phyloP scores from a whole-genome alignment of 2,329 filamentous ascomycete genomes.

The Setomelanomma holmii region DNA sequence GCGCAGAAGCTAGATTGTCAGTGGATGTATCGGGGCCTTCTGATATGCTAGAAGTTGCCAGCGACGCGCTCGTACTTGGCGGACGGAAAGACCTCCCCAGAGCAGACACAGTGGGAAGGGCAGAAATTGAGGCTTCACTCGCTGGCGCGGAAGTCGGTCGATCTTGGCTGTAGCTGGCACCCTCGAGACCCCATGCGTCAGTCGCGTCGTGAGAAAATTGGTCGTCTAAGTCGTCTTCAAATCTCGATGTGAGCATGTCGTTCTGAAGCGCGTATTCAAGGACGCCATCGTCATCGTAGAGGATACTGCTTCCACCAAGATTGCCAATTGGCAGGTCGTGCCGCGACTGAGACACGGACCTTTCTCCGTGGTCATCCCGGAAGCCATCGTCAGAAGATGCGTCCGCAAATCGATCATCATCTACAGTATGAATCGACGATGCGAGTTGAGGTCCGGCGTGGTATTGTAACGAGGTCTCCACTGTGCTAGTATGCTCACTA shows the following conservation, averaged over 20 bases:
- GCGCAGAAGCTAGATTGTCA: slow-evolving; percentile 20
- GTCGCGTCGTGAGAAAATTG: slow-evolving; percentile 6
- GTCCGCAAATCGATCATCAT: slow-evolving; percentile 53
- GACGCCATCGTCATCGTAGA: slow-evolving; percentile 45
- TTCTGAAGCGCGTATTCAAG: slow-evolving; percentile 45
- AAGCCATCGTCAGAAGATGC: slow-evolving; percentile 47
- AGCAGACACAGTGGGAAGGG: slow-evolving; percentile 33
- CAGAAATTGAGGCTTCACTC: slow-evolving; percentile 27
- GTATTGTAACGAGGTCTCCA: no score
- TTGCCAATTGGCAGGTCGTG: slow-evolving; percentile 17
- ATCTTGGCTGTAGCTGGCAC: slow-evolving; percentile 19
- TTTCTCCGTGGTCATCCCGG: slow-evolving; percentile 15
- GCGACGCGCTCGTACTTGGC: slow-evolving; percentile 9
- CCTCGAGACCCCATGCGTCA: slow-evolving; percentile 13
- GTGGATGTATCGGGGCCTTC: slow-evolving; percentile 10
- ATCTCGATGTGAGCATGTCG: slow-evolving; percentile 34
- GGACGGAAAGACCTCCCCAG: slow-evolving; percentile 27
- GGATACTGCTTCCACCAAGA: slow-evolving; percentile 36
- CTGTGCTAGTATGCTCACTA: no score
- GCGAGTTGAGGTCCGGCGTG: slow-evolving; percentile 19
- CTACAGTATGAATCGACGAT: slow-evolving; percentile 41
- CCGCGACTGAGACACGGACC: slow-evolving; percentile 12
- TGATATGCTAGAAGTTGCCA: slow-evolving; percentile 14
- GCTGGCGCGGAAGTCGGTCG: slow-evolving; percentile 17
- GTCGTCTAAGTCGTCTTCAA: slow-evolving; percentile 21